A percentile compares a stretch with the other conserved stretches of the same genome.
These are phyloP conservation scores for Sicyos edulis DNA, from an alignment of 306 rosid species.

Conservation along the genomic window DNA sequence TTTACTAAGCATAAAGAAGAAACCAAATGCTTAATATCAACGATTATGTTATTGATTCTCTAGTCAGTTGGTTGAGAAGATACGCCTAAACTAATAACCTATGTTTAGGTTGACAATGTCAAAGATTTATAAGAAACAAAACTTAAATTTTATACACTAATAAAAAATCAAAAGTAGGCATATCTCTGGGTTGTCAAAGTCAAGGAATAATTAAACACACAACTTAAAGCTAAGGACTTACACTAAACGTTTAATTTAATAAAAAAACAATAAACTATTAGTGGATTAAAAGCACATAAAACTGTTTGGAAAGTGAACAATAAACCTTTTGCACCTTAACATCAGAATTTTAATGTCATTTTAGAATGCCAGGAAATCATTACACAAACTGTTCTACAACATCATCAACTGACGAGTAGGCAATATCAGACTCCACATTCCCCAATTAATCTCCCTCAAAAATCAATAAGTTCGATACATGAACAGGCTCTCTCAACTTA, in stretches of 20 bases:
- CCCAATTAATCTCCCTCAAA: not conserved
- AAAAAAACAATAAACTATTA: not conserved
- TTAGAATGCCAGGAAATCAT: not conserved
- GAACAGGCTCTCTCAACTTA: not conserved
- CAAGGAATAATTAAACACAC: too few species aligned
- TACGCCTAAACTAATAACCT: too few species aligned
- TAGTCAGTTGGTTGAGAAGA: not conserved
- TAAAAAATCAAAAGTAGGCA: too few species aligned
- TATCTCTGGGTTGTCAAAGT: too few species aligned
- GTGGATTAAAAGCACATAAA: not conserved
- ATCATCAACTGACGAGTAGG: slow-evolving; percentile 1
- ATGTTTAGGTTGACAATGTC: too few species aligned
- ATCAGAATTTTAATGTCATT: not conserved
- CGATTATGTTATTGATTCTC: too few species aligned
- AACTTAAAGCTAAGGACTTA: too few species aligned
- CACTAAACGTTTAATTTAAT: too few species aligned
- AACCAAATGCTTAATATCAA: too few species aligned
- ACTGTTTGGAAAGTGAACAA: not conserved
- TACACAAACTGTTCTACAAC: not conserved
- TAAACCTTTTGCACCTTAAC: not conserved
- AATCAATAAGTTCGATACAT: not conserved
- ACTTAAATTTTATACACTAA: too few species aligned
- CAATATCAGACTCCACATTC: not conserved
- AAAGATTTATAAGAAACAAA: too few species aligned
- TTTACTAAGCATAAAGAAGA: too few species aligned